A percentile compares a stretch with the other conserved stretches of the same genome.
Evolutionary conservation across 2,329 filamentous ascomycete species (phyloP).

Genomic region (Alternaria viburni): DNA sequence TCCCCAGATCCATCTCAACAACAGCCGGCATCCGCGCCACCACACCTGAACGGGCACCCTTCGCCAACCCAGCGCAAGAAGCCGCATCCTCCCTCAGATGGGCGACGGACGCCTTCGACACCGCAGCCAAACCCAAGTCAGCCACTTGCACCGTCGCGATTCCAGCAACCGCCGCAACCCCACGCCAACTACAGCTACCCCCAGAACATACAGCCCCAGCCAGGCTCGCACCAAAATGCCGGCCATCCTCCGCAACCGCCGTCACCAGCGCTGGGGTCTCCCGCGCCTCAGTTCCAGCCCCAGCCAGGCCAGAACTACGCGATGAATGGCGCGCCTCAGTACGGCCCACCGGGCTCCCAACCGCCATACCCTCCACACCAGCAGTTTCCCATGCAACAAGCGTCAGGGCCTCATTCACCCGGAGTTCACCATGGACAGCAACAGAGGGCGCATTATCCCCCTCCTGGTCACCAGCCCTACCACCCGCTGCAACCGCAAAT

Average conservation of each 20-base stretch:
- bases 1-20: conserved; percentile 13
- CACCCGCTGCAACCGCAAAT: conserved; percentile 38
- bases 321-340: conserved; percentile 33
- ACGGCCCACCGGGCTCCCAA: conserved; percentile 31
- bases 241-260: conserved; percentile 18
- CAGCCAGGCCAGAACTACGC: conserved; percentile 33
- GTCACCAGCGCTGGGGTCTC: conserved; percentile 43
- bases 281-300: conserved; percentile 42
- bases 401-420: conserved; percentile 42
- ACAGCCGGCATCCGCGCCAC: neutral
- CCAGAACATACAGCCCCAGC: conserved; percentile 30
- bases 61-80: conserved; percentile 40
- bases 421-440: conserved; percentile 36
- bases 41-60: conserved; percentile 22
- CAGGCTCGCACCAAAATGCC: conserved; percentile 25
- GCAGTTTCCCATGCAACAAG: conserved; percentile 30
- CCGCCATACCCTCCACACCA: conserved; percentile 42
- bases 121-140: conserved; percentile 26
- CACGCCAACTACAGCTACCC: conserved; percentile 41
- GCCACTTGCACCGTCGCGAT: conserved; percentile 22
- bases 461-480: conserved; percentile 39
- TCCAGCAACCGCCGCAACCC: conserved; percentile 31
- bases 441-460: conserved; percentile 40
- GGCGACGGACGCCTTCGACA: conserved; percentile 19
- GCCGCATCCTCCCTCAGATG: conserved; percentile 17